Evolutionary conservation across 257 asterid species (phyloP).

Genomic region (Nicotiana tomentosiformis): DNA sequence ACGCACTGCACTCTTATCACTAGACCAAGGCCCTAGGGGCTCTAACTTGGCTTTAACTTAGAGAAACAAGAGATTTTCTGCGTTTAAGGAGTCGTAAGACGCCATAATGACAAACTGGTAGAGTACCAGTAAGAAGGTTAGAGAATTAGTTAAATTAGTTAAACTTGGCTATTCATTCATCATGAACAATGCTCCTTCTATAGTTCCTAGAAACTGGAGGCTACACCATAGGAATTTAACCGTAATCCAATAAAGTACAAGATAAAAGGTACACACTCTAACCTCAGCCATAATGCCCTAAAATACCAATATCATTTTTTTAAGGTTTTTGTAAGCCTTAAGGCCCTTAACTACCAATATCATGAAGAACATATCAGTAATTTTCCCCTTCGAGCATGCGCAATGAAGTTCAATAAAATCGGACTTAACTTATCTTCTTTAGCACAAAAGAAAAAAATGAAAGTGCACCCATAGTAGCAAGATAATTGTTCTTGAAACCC

Average conservation of each 20-base stretch:
- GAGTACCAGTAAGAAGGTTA: neutral
- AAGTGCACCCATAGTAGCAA: neutral
- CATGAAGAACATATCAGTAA: neutral
- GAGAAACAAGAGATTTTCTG: neutral
- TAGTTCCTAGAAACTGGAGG: neutral
- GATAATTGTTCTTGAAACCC: neutral
- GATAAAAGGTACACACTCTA: neutral
- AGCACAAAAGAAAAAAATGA: neutral
- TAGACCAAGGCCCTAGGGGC: neutral
- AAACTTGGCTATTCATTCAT: neutral
- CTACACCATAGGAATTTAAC: neutral
- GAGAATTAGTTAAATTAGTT: neutral
- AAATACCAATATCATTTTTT: neutral
- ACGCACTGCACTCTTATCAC: neutral
- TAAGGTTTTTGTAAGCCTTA: neutral
- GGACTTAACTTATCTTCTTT: neutral
- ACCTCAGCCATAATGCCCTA: neutral
- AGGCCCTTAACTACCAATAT: neutral
- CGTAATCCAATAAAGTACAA: neutral
- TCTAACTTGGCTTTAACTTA: neutral
- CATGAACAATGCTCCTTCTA: neutral
- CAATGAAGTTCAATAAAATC: neutral
- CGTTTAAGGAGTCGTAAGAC: neutral
- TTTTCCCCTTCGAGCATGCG: neutral
- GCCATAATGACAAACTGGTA: neutral